Evolutionary conservation across 208 protist genomes (phyloP).

Genomic region (Novymonas esmeraldas): DNA sequence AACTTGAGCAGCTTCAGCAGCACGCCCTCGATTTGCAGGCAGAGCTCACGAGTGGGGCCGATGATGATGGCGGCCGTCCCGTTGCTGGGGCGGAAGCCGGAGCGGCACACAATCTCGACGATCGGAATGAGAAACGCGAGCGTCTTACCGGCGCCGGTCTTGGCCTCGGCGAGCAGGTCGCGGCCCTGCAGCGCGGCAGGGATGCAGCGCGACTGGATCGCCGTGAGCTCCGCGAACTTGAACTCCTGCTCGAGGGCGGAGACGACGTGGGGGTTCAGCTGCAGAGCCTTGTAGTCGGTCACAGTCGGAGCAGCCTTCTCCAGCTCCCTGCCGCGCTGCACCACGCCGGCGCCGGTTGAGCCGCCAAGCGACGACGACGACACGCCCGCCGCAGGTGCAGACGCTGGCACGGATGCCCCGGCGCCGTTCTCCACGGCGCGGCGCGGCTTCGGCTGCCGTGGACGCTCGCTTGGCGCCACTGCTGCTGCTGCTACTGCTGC

Average conservation of each 20-base stretch:
- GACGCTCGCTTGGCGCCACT: neutral
- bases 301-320: constrained; percentile 50
- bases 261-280: constrained; percentile 88
- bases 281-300: constrained; percentile 84
- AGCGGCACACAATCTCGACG: constrained; percentile 96
- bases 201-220: constrained; percentile 94
- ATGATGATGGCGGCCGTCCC: constrained; percentile 98
- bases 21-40: constrained; percentile 98
- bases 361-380: neutral
- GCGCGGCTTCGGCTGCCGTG: neutral
- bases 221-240: constrained; percentile 95
- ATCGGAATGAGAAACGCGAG: constrained; percentile 99
- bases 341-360: constrained; percentile 11
- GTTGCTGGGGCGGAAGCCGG: constrained; percentile 96
- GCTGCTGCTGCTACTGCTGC: neutral
- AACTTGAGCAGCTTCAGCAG: constrained; percentile 93
- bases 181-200: constrained; percentile 87
- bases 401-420: neutral
- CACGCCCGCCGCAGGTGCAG: neutral
- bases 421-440: neutral
- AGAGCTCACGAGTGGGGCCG: constrained; percentile 98
- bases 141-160: constrained; percentile 97
- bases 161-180: constrained; percentile 93
- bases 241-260: constrained; percentile 85
- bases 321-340: constrained; percentile 30